Base-by-base conservation (phyloP, 257 asterid genomes). In the Nicotiana undulata region DNA sequence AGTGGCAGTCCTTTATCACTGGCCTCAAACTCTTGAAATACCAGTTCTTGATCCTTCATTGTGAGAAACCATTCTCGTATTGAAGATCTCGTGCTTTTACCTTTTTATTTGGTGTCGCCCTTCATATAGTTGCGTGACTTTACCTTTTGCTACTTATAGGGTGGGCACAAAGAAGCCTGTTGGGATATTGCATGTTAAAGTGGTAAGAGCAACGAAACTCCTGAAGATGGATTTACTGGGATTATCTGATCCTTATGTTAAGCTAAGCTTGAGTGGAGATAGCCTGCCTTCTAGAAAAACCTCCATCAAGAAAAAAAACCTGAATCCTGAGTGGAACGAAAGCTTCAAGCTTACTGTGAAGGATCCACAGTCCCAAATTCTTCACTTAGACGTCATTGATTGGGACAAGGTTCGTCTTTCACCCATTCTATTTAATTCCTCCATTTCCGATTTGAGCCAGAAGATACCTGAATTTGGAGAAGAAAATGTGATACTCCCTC, bases 301-400 rank as follows among this genome's bases (percentile, higher is more conserved):
- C 13, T 89, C 94, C 1, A 82, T 94, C 83, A 94, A 90, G 91
- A 94, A 94, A 83, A 94, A 89, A 88, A 94, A 93, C 5, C 79
- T 94, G 65, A 87, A 91, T 81, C 97, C 98, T 2, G 96, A 85
- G 83, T 94, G 98, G 98, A 89, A 94, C 31, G 98, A 94, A 86
- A 92, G 90, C 24, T 94, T 94, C 85, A 94, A 92, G 92, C 92
- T 94, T 61, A 85, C 92, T 9, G 97, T 94, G 78, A 94, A 87
- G 85, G 97, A 94, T 22, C 97, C 98, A 34, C 90, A 86, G 46
- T 84, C 96, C 67, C 98, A 94, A 81, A 77, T 89, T 80, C 95
- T 94, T 77, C 85, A 86, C 67, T 81, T 94, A 77, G 84, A 90
- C 72, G 90, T 92, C 82, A 91, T 64, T 31, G 97, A 94, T 29